These are phyloP conservation scores for Leccinum variicolor DNA, from an alignment of 768 basidiomycete species.

Conservation along the genomic window DNA sequence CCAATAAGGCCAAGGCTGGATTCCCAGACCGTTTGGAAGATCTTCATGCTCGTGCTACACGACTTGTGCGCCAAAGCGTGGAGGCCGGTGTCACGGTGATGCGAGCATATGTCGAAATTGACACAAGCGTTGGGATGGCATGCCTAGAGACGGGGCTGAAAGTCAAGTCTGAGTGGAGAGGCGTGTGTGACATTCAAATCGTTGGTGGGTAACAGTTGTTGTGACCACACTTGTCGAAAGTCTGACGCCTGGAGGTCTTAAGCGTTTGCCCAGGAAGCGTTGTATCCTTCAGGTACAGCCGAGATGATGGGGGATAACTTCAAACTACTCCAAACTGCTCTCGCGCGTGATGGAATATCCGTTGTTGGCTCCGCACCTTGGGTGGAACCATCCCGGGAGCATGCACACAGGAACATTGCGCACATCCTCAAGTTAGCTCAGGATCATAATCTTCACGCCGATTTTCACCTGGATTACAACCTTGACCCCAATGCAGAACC, in stretches of 20 bases:
- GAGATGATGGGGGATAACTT: constrained; percentile 43
- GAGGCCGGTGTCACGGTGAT: constrained; percentile 61
- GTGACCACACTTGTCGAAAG: not conserved
- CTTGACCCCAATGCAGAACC: constrained; percentile 48
- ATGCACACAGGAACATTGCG: constrained; percentile 51
- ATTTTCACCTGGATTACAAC: constrained; percentile 71
- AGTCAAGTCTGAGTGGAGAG: constrained; percentile 43
- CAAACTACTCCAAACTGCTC: constrained; percentile 42
- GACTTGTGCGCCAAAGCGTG: constrained; percentile 55
- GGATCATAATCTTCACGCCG: constrained; percentile 38
- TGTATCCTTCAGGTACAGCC: constrained; percentile 39
- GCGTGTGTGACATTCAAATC: constrained; percentile 54
- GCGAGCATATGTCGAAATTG: constrained; percentile 69
- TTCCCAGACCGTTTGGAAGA: constrained; percentile 45
- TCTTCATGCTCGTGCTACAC: constrained; percentile 49
- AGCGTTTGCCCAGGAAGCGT: constrained; percentile 64
- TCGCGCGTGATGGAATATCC: constrained; percentile 37
- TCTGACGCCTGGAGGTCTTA: not conserved
- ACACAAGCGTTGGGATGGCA: constrained; percentile 47
- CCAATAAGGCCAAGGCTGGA: constrained; percentile 46
- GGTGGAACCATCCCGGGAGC: constrained; percentile 48
- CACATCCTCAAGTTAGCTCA: constrained; percentile 49
- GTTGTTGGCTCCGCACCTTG: constrained; percentile 66
- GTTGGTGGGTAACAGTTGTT: constrained; percentile 38
- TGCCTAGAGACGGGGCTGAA: constrained; percentile 52